A percentile compares a stretch with the other conserved stretches of the same genome.
phyloP scores from a whole-genome alignment of 441 rosid genomes.

The Biscutella laevigata region DNA sequence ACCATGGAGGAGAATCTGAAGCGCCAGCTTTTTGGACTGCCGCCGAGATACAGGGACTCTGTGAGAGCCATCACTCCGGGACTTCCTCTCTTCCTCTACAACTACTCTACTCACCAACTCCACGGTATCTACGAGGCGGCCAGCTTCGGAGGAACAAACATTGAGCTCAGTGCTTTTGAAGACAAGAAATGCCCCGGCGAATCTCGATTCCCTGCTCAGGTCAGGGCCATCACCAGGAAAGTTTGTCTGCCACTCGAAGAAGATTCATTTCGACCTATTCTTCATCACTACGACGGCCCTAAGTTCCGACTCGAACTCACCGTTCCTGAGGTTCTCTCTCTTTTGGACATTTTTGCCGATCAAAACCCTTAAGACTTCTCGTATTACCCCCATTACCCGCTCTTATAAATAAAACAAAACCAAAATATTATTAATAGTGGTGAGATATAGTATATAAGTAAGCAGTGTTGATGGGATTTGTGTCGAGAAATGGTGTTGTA shows the following conservation, averaged over 20 bases:
- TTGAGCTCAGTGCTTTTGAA: slow-evolving; percentile 84
- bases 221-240: slow-evolving; percentile 70
- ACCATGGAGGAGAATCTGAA: slow-evolving; percentile 94
- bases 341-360: slow-evolving; percentile 70
- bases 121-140: slow-evolving; percentile 96
- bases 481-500: no score
- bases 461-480: no score
- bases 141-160: slow-evolving; percentile 89
- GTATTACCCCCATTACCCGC: no score
- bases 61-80: slow-evolving; percentile 97
- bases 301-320: slow-evolving; percentile 90
- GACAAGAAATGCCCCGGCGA: slow-evolving; percentile 92
- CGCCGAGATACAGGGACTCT: slow-evolving; percentile 91
- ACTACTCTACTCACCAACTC: slow-evolving; percentile 97
- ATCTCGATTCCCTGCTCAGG: slow-evolving; percentile 98
- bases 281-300: slow-evolving; percentile 96
- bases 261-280: slow-evolving; percentile 92
- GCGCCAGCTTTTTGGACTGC: slow-evolving; percentile 91
- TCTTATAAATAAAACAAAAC: no score
- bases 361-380: no score
- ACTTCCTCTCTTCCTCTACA: slow-evolving; percentile 89
- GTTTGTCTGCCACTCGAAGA: slow-evolving; percentile 83
- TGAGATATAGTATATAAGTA: no score
- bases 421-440: no score
- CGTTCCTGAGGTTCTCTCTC: slow-evolving; percentile 89